Evolutionary conservation across 371 early-diverging fungal genomes (phyloP).

Genomic region (Dichotomocladium elegans): DNA sequence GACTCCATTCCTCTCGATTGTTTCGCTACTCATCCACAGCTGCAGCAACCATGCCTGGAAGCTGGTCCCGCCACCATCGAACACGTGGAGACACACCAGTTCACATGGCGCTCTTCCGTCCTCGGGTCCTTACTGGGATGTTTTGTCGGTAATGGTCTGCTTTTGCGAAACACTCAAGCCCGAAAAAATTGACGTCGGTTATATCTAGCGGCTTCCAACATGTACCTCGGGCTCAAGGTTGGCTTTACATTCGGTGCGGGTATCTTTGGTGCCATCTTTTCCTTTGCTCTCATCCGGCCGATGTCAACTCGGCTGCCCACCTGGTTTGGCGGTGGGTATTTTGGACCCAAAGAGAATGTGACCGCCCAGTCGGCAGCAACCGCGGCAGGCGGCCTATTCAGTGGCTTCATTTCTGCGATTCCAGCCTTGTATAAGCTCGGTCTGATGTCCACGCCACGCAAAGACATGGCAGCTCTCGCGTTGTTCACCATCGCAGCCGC

Average conservation of each 20-base stretch:
- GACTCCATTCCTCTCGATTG: not conserved
- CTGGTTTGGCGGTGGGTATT: slow-evolving; percentile 54
- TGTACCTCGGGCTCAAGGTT: slow-evolving; percentile 69
- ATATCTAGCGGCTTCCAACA: slow-evolving; percentile 63
- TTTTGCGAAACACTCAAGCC: not conserved
- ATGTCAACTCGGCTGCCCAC: slow-evolving; percentile 39
- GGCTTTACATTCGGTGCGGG: slow-evolving; percentile 75
- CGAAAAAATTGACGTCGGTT: not conserved
- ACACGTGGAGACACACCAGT: slow-evolving; percentile 9
- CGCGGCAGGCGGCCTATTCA: slow-evolving; percentile 63
- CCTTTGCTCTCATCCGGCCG: slow-evolving; percentile 64
- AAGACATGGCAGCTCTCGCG: slow-evolving; percentile 45
- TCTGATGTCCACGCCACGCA: slow-evolving; percentile 43
- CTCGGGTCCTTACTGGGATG: slow-evolving; percentile 57
- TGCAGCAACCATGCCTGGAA: too few species aligned
- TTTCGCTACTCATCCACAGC: too few species aligned
- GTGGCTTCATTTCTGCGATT: slow-evolving; percentile 62
- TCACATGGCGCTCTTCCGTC: slow-evolving; percentile 47
- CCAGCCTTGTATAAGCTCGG: slow-evolving; percentile 70
- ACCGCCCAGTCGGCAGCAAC: slow-evolving; percentile 70
- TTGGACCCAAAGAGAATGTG: slow-evolving; percentile 67
- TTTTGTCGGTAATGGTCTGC: slow-evolving; percentile 14
- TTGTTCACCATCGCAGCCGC: slow-evolving; percentile 56
- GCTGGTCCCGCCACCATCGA: too few species aligned
- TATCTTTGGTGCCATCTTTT: slow-evolving; percentile 67